Percentiles rank a stretch among this genome's conserved stretches.
Conservation (phyloP, 352 stramenopile genomes). For the Phytophthora vignae region DNA sequence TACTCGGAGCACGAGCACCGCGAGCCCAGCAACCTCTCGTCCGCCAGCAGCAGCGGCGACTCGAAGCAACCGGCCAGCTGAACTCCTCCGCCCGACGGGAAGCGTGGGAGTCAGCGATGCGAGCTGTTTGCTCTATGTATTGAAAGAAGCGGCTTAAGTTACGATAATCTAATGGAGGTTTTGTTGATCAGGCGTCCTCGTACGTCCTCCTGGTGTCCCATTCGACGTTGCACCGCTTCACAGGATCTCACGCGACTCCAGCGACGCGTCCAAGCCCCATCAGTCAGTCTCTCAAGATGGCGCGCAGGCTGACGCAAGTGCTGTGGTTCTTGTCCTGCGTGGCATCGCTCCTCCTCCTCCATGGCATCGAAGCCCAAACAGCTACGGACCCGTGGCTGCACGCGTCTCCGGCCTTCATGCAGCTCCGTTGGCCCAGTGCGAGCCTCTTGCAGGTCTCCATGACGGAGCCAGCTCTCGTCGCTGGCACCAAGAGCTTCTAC, state of each 20-base stretch:
- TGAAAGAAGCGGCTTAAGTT: conserved; percentile 33
- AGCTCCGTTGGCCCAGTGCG: conserved; percentile 40
- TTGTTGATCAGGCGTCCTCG: conserved; percentile 13
- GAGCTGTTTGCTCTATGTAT: conserved; percentile 26
- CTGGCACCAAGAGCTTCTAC: conserved; percentile 37
- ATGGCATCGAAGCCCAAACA: neutral
- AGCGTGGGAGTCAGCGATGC: conserved; percentile 16
- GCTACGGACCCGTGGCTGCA: conserved; percentile 20
- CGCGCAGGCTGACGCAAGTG: neutral
- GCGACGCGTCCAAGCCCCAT: conserved; percentile 12
- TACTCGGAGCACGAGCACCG: conserved; percentile 34
- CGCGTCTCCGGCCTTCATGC: conserved; percentile 25
- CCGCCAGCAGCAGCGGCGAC: conserved; percentile 25
- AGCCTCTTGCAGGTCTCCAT: conserved; percentile 42
- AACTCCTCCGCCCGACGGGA: conserved; percentile 18
- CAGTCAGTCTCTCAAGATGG: conserved; percentile 6
- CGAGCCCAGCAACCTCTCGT: conserved; percentile 37
- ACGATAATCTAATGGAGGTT: conserved; percentile 38
- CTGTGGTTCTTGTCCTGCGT: conserved; percentile 21
- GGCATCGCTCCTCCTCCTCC: conserved; percentile 3
- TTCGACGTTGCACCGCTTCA: conserved; percentile 6
- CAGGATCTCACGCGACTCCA: conserved; percentile 17
- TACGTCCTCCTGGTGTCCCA: conserved; percentile 5
- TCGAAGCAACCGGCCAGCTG: conserved; percentile 24
- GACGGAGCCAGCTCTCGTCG: conserved; percentile 32